A percentile compares a stretch with the other conserved stretches of the same genome.
These are phyloP conservation scores for Pneumocystis canis DNA, from an alignment of 1,139 yeast genomes.

Conservation along the genomic window DNA sequence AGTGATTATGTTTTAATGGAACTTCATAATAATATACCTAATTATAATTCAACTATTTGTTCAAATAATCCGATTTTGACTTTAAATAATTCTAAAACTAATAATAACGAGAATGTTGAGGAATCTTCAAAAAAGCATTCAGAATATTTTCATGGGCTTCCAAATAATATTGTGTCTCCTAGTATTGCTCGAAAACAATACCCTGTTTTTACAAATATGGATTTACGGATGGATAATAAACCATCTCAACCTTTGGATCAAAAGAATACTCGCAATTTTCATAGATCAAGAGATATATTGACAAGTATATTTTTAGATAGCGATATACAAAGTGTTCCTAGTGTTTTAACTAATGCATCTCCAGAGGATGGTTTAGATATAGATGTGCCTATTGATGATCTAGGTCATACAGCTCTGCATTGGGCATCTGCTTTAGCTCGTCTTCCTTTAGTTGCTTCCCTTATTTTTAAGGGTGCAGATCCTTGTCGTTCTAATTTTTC, in stretches of 20 bases:
- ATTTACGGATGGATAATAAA: slow-evolving; percentile 19
- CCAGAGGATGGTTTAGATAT: slow-evolving; percentile 34
- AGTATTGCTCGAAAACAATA: not conserved
- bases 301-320: not conserved
- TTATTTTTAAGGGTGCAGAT: slow-evolving; percentile 54
- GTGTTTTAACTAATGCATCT: not conserved
- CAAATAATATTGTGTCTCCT: not conserved
- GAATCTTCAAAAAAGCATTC: not conserved
- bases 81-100: not conserved
- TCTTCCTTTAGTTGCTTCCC: slow-evolving; percentile 52
- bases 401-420: slow-evolving; percentile 86
- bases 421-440: slow-evolving; percentile 94
- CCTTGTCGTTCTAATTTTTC: slow-evolving; percentile 59
- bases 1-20: not conserved
- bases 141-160: not conserved
- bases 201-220: not conserved
- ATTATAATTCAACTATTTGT: not conserved
- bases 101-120: not conserved
- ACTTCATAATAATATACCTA: not conserved
- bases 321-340: not conserved
- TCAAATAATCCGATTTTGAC: not conserved
- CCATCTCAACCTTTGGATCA: slow-evolving; percentile 20
- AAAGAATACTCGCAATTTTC: not conserved
- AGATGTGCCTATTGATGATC: slow-evolving; percentile 78
- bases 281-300: not conserved